phyloP scores from a whole-genome alignment of 805 yeast species.

The Sugiyamaella floridensis region DNA sequence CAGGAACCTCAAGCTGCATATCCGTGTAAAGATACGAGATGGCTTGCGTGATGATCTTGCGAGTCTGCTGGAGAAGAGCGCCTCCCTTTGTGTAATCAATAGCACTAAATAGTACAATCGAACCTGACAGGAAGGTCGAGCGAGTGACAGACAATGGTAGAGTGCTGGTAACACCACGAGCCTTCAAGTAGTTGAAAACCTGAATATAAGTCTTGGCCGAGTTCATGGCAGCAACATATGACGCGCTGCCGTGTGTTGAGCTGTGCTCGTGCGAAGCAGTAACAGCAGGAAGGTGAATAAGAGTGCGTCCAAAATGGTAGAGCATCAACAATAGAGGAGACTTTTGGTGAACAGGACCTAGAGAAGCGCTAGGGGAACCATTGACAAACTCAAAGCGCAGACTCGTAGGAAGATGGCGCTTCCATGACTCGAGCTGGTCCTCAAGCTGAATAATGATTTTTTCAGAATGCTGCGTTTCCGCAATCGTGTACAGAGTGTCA shows the following conservation, averaged over 20 bases:
- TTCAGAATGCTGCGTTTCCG: constrained; percentile 17
- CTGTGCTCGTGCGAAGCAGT: constrained; percentile 18
- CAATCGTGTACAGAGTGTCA: constrained; percentile 40
- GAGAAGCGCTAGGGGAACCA: constrained; percentile 25
- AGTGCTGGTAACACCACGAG: constrained; percentile 23
- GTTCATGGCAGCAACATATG: constrained; percentile 29
- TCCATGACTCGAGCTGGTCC: constrained; percentile 71
- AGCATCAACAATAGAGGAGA: constrained; percentile 43
- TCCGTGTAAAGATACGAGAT: constrained; percentile 20
- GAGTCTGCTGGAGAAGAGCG: constrained; percentile 65
- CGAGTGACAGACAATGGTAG: constrained; percentile 26
- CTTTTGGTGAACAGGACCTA: constrained; percentile 25
- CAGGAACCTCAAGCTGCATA: constrained; percentile 19
- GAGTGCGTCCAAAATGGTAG: constrained; percentile 55
- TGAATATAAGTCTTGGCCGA: constrained; percentile 29
- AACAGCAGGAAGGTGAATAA: constrained; percentile 53
- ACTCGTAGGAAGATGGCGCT: constrained; percentile 55
- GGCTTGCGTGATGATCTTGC: constrained; percentile 39
- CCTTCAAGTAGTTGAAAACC: constrained; percentile 24
- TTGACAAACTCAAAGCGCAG: constrained; percentile 50
- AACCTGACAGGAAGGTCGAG: constrained; percentile 18
- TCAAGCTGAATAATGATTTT: constrained; percentile 37
- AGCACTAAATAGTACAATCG: constrained; percentile 43
- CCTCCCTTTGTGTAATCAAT: constrained; percentile 82
- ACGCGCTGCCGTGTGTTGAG: constrained; percentile 19